A percentile compares a stretch with the other conserved stretches of the same genome.
phyloP scores from a whole-genome alignment of 805 yeast genomes.

The Cyberlindnera saturnus region DNA sequence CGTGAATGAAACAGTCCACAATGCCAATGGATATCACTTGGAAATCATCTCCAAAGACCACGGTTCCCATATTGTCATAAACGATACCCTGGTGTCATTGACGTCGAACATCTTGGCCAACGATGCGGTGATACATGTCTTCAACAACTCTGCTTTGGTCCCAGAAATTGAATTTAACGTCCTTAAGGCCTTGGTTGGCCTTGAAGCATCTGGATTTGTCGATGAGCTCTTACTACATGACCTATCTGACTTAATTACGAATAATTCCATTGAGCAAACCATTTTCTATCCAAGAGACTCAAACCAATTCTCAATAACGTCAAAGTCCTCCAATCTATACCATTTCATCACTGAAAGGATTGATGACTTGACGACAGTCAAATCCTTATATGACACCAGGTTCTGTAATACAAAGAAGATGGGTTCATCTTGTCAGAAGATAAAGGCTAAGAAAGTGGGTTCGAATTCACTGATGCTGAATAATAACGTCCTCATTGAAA shows the following conservation, averaged over 20 bases:
- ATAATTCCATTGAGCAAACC: constrained; percentile 46
- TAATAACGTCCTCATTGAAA: constrained; percentile 44
- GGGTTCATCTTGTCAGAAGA: constrained; percentile 60
- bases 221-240: constrained; percentile 62
- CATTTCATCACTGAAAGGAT: constrained; percentile 53
- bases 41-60: constrained; percentile 18
- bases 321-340: constrained; percentile 43
- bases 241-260: constrained; percentile 50
- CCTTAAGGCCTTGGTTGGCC: constrained; percentile 52
- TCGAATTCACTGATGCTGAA: constrained; percentile 39
- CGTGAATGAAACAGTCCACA: constrained; percentile 5
- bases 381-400: constrained; percentile 40
- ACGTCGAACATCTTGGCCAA: constrained; percentile 36
- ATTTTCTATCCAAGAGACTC: constrained; percentile 45
- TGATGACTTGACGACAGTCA: constrained; percentile 21
- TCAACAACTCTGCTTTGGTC: constrained; percentile 27
- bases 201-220: constrained; percentile 57
- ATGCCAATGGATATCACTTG: constrained; percentile 23
- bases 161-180: constrained; percentile 38
- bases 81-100: constrained; percentile 28
- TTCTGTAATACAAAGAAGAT: constrained; percentile 49
- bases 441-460: constrained; percentile 37
- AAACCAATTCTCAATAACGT: constrained; percentile 19
- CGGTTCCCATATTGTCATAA: constrained; percentile 32
- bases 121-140: constrained; percentile 47